Conservation (phyloP, 352 stramenopile species). For the Phytophthora syringae region DNA sequence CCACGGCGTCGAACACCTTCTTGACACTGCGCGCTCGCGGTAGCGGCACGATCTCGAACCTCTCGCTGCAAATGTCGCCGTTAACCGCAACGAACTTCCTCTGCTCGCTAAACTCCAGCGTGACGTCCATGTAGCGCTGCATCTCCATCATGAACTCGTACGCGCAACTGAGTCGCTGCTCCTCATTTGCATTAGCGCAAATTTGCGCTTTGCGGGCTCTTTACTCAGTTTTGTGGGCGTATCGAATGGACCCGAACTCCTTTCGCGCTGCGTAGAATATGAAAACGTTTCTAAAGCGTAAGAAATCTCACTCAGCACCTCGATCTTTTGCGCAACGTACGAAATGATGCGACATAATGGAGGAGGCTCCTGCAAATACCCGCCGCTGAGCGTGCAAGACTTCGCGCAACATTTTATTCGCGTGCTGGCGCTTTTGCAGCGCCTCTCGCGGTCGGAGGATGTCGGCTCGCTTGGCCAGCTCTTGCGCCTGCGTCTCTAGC, state of each 20-base stretch:
- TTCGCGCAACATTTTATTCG: constrained; percentile 30
- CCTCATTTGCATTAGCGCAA: constrained; percentile 34
- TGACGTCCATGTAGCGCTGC: constrained; percentile 38
- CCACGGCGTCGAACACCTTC: constrained; percentile 43
- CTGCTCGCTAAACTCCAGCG: constrained; percentile 42
- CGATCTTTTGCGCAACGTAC: constrained; percentile 21
- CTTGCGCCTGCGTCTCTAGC: constrained; percentile 17
- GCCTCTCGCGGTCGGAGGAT: constrained; percentile 21
- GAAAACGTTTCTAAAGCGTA: too few relatives aligned
- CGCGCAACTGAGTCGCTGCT: constrained; percentile 41
- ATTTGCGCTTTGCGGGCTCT: constrained; percentile 21
- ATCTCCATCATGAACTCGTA: constrained; percentile 48
- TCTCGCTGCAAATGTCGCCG: constrained; percentile 45
- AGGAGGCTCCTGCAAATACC: constrained; percentile 25
- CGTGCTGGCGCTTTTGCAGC: constrained; percentile 15
- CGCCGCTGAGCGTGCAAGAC: constrained; percentile 33
- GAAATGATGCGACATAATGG: constrained; percentile 35
- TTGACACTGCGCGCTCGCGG: constrained; percentile 26
- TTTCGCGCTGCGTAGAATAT: constrained; percentile 16
- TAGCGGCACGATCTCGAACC: constrained; percentile 48
- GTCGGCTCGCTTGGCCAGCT: constrained; percentile 20
- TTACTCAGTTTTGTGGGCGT: constrained; percentile 26
- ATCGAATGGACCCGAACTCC: constrained; percentile 33
- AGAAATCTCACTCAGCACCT: too few relatives aligned
- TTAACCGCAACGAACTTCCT: constrained; percentile 46